Conservation (phyloP, 108 stramenopile species). For the Cyclotella kingstonii region DNA sequence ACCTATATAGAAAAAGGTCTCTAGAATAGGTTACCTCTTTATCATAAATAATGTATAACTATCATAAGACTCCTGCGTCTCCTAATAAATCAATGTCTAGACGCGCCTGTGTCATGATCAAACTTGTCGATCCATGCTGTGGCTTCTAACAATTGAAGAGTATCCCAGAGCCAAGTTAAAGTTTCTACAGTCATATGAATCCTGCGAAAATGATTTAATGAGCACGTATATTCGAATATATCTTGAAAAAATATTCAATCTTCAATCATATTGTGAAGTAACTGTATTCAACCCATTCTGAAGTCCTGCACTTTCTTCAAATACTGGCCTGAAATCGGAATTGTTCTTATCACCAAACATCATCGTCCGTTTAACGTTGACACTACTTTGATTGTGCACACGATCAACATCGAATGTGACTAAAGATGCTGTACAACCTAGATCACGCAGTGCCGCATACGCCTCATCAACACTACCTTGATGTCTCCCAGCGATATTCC, state of each 20-base stretch:
- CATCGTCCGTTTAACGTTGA: conserved; percentile 11
- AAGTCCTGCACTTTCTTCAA: conserved; percentile 31
- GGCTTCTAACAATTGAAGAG: too few relatives aligned
- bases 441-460: conserved; percentile 87
- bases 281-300: conserved; percentile 30
- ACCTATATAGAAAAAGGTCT: too few relatives aligned
- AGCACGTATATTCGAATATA: too few relatives aligned
- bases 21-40: too few relatives aligned
- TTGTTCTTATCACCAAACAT: conserved; percentile 56
- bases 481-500: conserved; percentile 64
- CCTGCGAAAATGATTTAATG: too few relatives aligned
- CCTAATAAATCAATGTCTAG: too few relatives aligned
- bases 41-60: too few relatives aligned
- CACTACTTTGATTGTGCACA: background rate
- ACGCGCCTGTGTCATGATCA: too few relatives aligned
- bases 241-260: conserved; percentile 10
- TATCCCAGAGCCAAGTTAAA: too few relatives aligned
- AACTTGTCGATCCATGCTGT: too few relatives aligned
- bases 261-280: conserved; percentile 20
- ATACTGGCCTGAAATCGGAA: conserved; percentile 45
- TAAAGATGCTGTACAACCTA: conserved; percentile 64
- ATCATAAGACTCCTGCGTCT: too few relatives aligned
- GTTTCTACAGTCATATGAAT: too few relatives aligned
- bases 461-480: conserved; percentile 88
- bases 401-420: conserved; percentile 50